Conservation (phyloP, 768 basidiomycete species). For the Leccinum barrowsii region DNA sequence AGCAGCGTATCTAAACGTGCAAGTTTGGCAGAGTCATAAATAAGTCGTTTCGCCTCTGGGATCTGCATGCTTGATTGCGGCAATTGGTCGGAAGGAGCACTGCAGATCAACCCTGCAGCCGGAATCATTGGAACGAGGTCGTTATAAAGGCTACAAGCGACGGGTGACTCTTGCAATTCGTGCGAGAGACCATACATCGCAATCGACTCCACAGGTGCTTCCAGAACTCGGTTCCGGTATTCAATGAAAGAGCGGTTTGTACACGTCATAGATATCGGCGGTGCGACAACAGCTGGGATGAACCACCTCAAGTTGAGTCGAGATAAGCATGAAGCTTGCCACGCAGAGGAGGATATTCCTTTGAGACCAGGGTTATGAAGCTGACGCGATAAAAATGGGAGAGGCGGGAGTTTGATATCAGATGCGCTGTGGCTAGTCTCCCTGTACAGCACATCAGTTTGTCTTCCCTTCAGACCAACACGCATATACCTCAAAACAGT, state of each 20-base stretch:
- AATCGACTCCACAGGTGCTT: conserved; percentile 70
- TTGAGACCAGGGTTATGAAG: conserved; percentile 46
- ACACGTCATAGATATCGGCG: conserved; percentile 71
- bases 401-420: conserved; percentile 15
- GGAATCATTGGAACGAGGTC: conserved; percentile 56
- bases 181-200: conserved; percentile 84
- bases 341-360: conserved; percentile 59
- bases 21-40: conserved; percentile 96
- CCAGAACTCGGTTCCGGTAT: conserved; percentile 52
- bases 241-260: conserved; percentile 79
- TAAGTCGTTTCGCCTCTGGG: conserved; percentile 90
- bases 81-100: conserved; percentile 67
- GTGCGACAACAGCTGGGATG: conserved; percentile 81
- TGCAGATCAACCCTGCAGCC: conserved; percentile 61
- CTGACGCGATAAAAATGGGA: conserved; percentile 25
- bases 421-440: conserved; percentile 18
- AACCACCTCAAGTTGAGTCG: conserved; percentile 81
- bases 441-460: conserved; percentile 14
- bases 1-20: conserved; percentile 86
- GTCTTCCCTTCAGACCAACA: background rate
- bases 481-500: conserved; percentile 47
- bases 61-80: conserved; percentile 85
- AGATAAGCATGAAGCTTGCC: conserved; percentile 78
- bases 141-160: conserved; percentile 46
- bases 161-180: conserved; percentile 55